Percentiles rank a stretch among this genome's conserved stretches.
Evolutionary conservation across 106 monocot genomes (phyloP).

Genomic region (Hemerocallis citrina): DNA sequence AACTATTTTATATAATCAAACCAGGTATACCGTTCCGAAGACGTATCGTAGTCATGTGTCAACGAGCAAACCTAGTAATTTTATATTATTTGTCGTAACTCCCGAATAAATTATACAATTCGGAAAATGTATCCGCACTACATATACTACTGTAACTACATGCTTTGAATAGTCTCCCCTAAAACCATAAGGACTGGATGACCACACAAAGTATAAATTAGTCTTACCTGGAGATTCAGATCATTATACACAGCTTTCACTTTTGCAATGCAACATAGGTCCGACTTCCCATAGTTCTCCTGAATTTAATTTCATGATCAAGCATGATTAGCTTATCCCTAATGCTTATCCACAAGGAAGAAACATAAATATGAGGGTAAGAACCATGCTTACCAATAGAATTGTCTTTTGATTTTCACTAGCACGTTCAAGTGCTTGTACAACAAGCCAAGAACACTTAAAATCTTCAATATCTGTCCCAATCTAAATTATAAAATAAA

Average conservation of each 20-base stretch:
- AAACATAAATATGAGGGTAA: background rate
- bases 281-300: constrained; percentile 92
- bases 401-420: constrained; percentile 50
- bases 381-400: constrained; percentile 33
- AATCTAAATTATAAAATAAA: constrained; percentile 36
- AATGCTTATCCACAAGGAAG: background rate
- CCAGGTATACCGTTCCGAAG: no score
- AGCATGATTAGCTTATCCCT: background rate
- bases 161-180: no score
- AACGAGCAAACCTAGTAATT: no score
- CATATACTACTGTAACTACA: no score
- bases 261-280: constrained; percentile 52
- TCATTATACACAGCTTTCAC: constrained; percentile 79
- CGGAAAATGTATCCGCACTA: no score
- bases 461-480: constrained; percentile 98
- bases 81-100: no score
- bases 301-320: constrained; percentile 17
- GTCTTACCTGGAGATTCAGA: constrained; percentile 70
- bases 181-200: no score
- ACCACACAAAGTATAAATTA: no score
- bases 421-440: constrained; percentile 76
- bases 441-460: constrained; percentile 93
- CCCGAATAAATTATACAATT: no score
- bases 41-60: no score
- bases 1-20: no score